These are phyloP conservation scores for Fusarium bactridioides DNA, from an alignment of 2,329 filamentous ascomycete species.

Conservation along the genomic window DNA sequence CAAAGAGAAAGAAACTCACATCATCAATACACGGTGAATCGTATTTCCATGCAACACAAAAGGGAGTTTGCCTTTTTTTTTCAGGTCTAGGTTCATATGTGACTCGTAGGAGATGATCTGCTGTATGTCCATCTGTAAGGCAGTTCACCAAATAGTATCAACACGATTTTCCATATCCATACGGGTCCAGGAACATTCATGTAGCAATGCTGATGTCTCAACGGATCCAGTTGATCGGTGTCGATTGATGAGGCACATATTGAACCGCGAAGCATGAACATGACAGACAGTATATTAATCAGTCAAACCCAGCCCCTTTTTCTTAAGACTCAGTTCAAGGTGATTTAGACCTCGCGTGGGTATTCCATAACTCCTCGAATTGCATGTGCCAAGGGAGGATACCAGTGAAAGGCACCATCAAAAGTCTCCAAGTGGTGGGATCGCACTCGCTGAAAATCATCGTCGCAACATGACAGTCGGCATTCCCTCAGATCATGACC, in stretches of 20 bases:
- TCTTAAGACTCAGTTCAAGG: not conserved
- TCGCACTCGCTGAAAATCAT: not conserved
- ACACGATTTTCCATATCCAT: no score
- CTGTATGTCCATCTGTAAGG: no score
- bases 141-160: no score
- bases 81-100: not conserved
- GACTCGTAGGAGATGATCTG: no score
- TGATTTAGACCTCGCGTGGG: not conserved
- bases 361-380: not conserved
- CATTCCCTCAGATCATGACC: not conserved
- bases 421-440: not conserved
- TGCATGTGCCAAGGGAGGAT: no score
- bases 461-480: not conserved
- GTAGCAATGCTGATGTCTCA: not conserved
- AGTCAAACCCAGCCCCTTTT: not conserved
- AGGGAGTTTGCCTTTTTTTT: not conserved
- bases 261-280: not conserved
- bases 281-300: not conserved
- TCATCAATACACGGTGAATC: not conserved
- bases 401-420: not conserved
- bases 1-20: not conserved
- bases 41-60: not conserved
- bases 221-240: not conserved
- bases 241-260: not conserved
- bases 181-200: not conserved